Percentiles rank a stretch among this genome's conserved stretches.
Evolutionary conservation across 2,329 filamentous ascomycete genomes (phyloP).

Genomic region (Aspergillus intermedius): DNA sequence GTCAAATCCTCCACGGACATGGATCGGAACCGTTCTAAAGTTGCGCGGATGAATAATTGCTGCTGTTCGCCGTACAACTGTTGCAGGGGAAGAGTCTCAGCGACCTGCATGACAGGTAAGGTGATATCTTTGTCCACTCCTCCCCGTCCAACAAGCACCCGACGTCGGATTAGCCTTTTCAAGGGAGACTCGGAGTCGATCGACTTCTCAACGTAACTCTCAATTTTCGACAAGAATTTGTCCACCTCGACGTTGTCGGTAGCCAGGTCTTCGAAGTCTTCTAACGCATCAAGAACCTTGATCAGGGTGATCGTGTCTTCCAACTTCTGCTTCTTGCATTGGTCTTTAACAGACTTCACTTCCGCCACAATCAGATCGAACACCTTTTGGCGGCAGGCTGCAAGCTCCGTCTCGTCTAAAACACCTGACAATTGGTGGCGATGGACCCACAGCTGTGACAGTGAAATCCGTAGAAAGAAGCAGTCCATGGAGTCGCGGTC

Average conservation of each 20-base stretch:
- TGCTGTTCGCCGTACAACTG: conserved; percentile 34
- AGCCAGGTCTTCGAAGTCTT: conserved; percentile 35
- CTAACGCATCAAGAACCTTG: conserved; percentile 32
- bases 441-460: conserved; percentile 30
- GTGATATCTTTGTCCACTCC: conserved; percentile 21
- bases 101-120: conserved; percentile 25
- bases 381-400: conserved; percentile 25
- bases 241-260: conserved; percentile 28
- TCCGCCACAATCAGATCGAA: conserved; percentile 29
- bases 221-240: conserved; percentile 31
- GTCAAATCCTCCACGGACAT: conserved; percentile 26
- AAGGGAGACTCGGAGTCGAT: conserved; percentile 23
- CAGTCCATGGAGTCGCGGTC: conserved; percentile 31
- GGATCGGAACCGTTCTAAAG: conserved; percentile 26
- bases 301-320: conserved; percentile 29
- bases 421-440: conserved; percentile 23
- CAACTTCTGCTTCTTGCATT: conserved; percentile 28
- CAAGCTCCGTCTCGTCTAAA: conserved; percentile 24
- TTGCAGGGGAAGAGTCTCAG: conserved; percentile 29
- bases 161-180: conserved; percentile 26
- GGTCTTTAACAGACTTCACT: conserved; percentile 29
- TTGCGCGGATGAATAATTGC: conserved; percentile 30
- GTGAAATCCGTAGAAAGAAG: conserved; percentile 29
- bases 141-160: conserved; percentile 26
- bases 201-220: conserved; percentile 29